Base-by-base conservation (phyloP, 208 protist genomes). In the Crithidia thermophila region DNA sequence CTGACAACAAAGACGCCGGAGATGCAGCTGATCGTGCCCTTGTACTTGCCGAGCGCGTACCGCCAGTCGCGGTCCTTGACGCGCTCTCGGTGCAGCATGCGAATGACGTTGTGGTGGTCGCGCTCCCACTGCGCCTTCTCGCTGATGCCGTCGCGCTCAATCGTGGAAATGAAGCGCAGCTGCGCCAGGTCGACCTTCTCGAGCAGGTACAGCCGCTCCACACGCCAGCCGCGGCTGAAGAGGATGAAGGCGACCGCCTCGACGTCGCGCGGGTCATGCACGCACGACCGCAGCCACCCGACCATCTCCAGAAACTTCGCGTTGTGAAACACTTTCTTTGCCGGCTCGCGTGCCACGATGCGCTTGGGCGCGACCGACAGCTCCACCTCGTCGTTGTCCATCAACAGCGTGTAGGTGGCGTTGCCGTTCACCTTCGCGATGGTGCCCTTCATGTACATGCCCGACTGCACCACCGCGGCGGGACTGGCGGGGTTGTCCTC, bases 341-440 rank as follows among this genome's bases (percentile, higher is more conserved):
- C 75, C 42, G 77, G 80, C 68, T 90, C 73, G 5, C 73, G 70
- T 14, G 78, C 57, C 16, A 82, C 61, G 23, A 94, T 79, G 39
- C 79, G 75, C 31, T 85, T 72, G 14, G 80, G 84, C 50, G 82
- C 63, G 20, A 94, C 87, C 18, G 85, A 85, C 16, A 85, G 77
- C 65, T 94, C 89, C 45, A 93, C 82, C 45, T 80, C 77, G 61
- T 82, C 84, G 68, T 91, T 88, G 55, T 92, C 82, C 70, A 92
- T 81, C 20, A 92, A 69, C 18, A 94, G 64, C 5, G 75, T 80
- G 75, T 87, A 90, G 18, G 88, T 94, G 27, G 77, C 86, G 67
- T 91, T 90, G 53, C 84, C 84, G 61, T 90, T 88, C 23, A 92
- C 89, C 47, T 82, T 83, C 1, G 80, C 85, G 43, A 94, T 79